These are phyloP conservation scores for Aureobasidium sp. DNA, from an alignment of 2,329 filamentous ascomycete species.

Conservation along the genomic window DNA sequence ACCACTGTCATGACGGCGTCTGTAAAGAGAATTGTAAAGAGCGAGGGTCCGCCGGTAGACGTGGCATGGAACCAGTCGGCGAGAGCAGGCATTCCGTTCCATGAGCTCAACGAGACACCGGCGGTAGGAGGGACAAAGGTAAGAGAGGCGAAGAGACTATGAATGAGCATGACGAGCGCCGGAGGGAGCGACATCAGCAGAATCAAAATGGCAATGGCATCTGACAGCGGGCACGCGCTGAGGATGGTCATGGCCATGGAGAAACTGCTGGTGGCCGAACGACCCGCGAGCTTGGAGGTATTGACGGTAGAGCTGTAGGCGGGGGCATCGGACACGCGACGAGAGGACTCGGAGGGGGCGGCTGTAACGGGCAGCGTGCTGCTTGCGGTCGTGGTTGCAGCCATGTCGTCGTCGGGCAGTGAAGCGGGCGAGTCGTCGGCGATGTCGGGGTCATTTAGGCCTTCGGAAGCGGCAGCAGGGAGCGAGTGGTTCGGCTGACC, in stretches of 20 bases:
- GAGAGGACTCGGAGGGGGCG: constrained; percentile 8
- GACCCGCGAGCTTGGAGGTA: constrained; percentile 9
- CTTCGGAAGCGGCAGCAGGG: constrained; percentile 27
- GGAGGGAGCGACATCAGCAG: constrained; percentile 88
- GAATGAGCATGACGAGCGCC: constrained; percentile 77
- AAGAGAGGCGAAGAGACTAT: constrained; percentile 83
- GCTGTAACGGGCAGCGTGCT: constrained; percentile 1
- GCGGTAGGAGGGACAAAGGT: constrained; percentile 78
- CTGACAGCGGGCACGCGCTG: constrained; percentile 79
- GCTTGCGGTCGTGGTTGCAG: background rate
- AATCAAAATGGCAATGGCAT: constrained; percentile 94
- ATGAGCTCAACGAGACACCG: constrained; percentile 42
- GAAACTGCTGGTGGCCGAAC: constrained; percentile 55
- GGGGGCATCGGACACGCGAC: constrained; percentile 13
- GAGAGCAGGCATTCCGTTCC: constrained; percentile 63
- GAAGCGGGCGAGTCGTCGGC: constrained; percentile 13
- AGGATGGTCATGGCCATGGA: constrained; percentile 79
- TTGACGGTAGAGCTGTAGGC: constrained; percentile 43
- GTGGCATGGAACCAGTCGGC: constrained; percentile 87
- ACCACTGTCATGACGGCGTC: constrained; percentile 71
- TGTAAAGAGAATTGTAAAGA: constrained; percentile 75
- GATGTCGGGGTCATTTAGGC: constrained; percentile 14
- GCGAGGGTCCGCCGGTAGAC: constrained; percentile 66
- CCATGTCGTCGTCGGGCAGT: constrained; percentile 12
- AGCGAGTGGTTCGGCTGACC: constrained; percentile 4